Conservation (phyloP, 2,329 filamentous ascomycete genomes). For the Apiospora phragmitis region DNA sequence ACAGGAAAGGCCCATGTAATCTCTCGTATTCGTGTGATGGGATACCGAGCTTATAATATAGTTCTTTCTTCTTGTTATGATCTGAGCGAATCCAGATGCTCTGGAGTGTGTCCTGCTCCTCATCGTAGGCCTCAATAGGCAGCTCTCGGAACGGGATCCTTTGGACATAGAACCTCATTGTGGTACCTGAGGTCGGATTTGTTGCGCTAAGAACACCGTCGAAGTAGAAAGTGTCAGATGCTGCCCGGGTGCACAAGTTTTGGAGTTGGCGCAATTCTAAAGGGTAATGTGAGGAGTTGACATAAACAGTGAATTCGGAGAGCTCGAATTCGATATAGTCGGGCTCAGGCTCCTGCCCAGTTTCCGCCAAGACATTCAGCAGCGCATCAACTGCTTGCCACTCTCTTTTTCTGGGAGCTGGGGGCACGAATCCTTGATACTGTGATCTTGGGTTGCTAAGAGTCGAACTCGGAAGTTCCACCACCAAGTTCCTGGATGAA, state of each 20-base stretch:
- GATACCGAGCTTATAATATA: slow-evolving; percentile 64
- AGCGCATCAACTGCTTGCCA: slow-evolving; percentile 31
- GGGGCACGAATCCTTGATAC: slow-evolving; percentile 28
- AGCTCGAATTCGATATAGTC: slow-evolving; percentile 52
- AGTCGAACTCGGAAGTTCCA: slow-evolving; percentile 24
- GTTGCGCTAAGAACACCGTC: slow-evolving; percentile 57
- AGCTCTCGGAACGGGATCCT: slow-evolving; percentile 56
- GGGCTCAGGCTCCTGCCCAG: slow-evolving; percentile 13
- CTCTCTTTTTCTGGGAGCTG: slow-evolving; percentile 29
- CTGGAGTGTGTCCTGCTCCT: slow-evolving; percentile 43
- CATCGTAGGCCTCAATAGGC: slow-evolving; percentile 67
- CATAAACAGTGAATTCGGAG: slow-evolving; percentile 60
- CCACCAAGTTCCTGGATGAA: slow-evolving; percentile 12
- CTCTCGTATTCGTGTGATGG: slow-evolving; percentile 62
- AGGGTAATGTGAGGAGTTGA: slow-evolving; percentile 34
- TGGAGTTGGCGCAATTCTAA: slow-evolving; percentile 58
- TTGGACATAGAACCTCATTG: slow-evolving; percentile 49
- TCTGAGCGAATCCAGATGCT: slow-evolving; percentile 66
- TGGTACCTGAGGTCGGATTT: not conserved
- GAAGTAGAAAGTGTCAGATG: slow-evolving; percentile 48
- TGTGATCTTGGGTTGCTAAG: slow-evolving; percentile 25
- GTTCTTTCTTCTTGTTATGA: slow-evolving; percentile 37
- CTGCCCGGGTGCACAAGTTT: slow-evolving; percentile 42
- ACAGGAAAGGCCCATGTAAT: slow-evolving; percentile 65
- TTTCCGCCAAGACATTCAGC: slow-evolving; percentile 22